Evolutionary conservation across 1,284 basidiomycete genomes (phyloP).

Genomic region (Sporisorium iseilematis-ciliati): DNA sequence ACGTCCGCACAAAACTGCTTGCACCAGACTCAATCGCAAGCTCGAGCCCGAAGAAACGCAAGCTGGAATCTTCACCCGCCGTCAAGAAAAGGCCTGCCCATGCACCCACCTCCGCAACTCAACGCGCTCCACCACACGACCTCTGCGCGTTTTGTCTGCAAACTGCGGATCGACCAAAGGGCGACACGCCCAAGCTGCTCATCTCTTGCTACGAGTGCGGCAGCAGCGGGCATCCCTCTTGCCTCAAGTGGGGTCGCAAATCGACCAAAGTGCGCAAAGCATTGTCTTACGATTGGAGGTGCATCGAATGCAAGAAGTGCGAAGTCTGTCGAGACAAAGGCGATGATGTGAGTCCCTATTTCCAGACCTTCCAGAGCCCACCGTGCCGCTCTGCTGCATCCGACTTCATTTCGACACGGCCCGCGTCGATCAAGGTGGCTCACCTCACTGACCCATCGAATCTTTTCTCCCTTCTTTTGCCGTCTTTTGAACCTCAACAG

Average conservation of each 20-base stretch:
- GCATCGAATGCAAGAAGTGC: slow-evolving; percentile 92
- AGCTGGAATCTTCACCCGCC: slow-evolving; percentile 17
- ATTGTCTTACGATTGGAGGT: slow-evolving; percentile 82
- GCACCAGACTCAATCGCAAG: slow-evolving; percentile 5
- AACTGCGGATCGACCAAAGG: slow-evolving; percentile 32
- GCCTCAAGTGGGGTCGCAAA: slow-evolving; percentile 62
- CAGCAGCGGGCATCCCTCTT: slow-evolving; percentile 68
- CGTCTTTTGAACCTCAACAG: slow-evolving; percentile 71
- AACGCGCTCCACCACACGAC: slow-evolving; percentile 30
- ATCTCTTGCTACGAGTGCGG: slow-evolving; percentile 69
- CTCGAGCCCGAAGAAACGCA: slow-evolving; percentile 41
- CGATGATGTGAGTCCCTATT: slow-evolving; percentile 80
- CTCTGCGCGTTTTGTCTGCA: slow-evolving; percentile 69
- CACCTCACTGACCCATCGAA: slow-evolving; percentile 11
- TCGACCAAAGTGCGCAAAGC: slow-evolving; percentile 74
- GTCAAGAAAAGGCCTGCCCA: slow-evolving; percentile 9
- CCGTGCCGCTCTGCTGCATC: slow-evolving; percentile 5
- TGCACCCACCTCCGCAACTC: slow-evolving; percentile 5
- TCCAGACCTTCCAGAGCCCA: background rate
- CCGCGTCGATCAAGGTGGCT: background rate
- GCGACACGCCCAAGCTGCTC: slow-evolving; percentile 56
- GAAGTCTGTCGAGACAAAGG: slow-evolving; percentile 87
- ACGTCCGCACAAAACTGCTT: slow-evolving; percentile 8
- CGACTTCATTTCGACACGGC: slow-evolving; percentile 21
- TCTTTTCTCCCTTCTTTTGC: background rate